These are phyloP conservation scores for Fusarium tuaranense DNA, from an alignment of 2,329 filamentous ascomycete species.

Conservation along the genomic window DNA sequence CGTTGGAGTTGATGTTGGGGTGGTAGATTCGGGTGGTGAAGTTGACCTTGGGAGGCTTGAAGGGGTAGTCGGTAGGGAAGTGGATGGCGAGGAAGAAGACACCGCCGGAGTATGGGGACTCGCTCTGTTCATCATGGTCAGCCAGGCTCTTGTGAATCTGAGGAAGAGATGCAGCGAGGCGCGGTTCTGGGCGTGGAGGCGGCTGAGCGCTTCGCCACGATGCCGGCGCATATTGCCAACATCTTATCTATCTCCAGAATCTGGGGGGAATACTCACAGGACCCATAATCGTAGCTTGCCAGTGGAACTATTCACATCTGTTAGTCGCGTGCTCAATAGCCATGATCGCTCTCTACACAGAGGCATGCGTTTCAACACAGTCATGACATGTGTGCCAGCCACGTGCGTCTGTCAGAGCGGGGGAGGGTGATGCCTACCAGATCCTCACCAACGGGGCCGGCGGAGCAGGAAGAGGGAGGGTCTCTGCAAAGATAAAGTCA, in stretches of 20 bases:
- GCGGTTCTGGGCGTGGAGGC: slow-evolving; percentile 24
- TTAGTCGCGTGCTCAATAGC: slow-evolving; percentile 38
- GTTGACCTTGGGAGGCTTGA: slow-evolving; percentile 99
- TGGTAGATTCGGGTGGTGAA: slow-evolving; percentile 99
- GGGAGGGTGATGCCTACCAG: slow-evolving; percentile 76
- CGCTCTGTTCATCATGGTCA: slow-evolving; percentile 70
- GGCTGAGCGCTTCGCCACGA: slow-evolving; percentile 33
- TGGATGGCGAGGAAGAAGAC: slow-evolving; percentile 99
- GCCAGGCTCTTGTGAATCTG: slow-evolving; percentile 30
- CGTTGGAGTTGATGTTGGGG: slow-evolving; percentile 99
- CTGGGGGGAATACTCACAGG: slow-evolving; percentile 74
- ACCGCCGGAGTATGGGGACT: slow-evolving; percentile 97
- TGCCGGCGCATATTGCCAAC: slow-evolving; percentile 16
- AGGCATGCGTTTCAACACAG: slow-evolving; percentile 13
- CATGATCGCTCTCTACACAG: background rate
- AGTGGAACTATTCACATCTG: slow-evolving; percentile 82
- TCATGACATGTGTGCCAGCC: slow-evolving; percentile 30
- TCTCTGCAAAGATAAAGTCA: slow-evolving; percentile 71
- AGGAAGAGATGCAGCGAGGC: slow-evolving; percentile 2
- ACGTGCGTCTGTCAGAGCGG: slow-evolving; percentile 36
- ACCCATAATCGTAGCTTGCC: slow-evolving; percentile 99
- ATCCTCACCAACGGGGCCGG: slow-evolving; percentile 96
- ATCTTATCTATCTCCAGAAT: slow-evolving; percentile 2
- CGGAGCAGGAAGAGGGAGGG: slow-evolving; percentile 98
- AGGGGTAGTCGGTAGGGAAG: slow-evolving; percentile 99